phyloP scores from a whole-genome alignment of 1,284 basidiomycete species.

The Inonotus obliquus region DNA sequence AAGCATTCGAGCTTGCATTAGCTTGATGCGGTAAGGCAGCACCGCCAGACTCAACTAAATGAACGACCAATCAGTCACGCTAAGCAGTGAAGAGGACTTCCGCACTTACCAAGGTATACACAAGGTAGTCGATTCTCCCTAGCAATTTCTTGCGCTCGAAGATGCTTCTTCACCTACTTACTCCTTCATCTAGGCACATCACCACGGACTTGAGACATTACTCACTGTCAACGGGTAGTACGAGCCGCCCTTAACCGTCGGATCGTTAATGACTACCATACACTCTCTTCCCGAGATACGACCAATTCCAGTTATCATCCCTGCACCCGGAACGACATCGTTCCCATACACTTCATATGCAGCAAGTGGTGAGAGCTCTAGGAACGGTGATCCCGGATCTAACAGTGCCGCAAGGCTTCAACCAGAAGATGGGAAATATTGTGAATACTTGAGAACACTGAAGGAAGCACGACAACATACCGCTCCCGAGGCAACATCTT shows the following conservation, averaged over 20 bases:
- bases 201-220: conserved; percentile 4
- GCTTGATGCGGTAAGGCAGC: conserved; percentile 92
- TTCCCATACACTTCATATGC: conserved; percentile 83
- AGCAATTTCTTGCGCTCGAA: conserved; percentile 91
- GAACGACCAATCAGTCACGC: not conserved
- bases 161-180: conserved; percentile 85
- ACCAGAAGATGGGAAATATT: not conserved
- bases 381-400: conserved; percentile 85
- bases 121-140: conserved; percentile 87
- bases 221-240: conserved; percentile 88
- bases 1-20: conserved; percentile 46
- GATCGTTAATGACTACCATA: conserved; percentile 89
- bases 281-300: conserved; percentile 81
- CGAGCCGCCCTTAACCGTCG: conserved; percentile 90
- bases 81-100: not conserved
- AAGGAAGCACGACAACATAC: conserved; percentile 36
- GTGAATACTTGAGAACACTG: not conserved
- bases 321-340: conserved; percentile 81
- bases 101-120: conserved; percentile 75
- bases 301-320: conserved; percentile 87
- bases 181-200: conserved; percentile 10
- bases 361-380: conserved; percentile 84
- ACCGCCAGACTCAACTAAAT: conserved; percentile 85
- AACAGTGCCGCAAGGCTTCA: conserved; percentile 61
- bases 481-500: conserved; percentile 87